These are phyloP conservation scores for Hemerocallis citrina DNA, from an alignment of 106 monocot genomes.

Conservation along the genomic window DNA sequence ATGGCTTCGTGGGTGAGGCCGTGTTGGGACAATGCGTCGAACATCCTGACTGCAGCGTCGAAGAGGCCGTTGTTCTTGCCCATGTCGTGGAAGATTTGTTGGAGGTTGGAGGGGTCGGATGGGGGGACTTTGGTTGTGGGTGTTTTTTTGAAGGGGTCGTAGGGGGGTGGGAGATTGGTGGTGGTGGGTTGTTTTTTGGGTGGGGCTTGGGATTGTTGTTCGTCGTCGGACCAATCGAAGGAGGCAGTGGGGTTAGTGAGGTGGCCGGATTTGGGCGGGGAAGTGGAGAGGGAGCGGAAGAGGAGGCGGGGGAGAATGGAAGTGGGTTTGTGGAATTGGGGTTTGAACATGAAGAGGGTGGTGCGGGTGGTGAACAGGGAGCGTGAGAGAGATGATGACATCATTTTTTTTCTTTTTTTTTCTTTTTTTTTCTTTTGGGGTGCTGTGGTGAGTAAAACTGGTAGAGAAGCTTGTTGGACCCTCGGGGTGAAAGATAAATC, in stretches of 20 bases:
- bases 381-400: neutral
- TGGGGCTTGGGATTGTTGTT: conserved; percentile 6
- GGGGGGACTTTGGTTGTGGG: conserved; percentile 40
- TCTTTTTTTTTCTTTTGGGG: too few relatives aligned
- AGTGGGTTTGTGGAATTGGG: too few relatives aligned
- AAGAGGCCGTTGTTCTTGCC: conserved; percentile 82
- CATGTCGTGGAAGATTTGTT: conserved; percentile 86
- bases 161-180: conserved; percentile 71
- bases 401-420: too few relatives aligned
- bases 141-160: conserved; percentile 94
- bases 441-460: too few relatives aligned
- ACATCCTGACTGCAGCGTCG: conserved; percentile 91
- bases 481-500: too few relatives aligned
- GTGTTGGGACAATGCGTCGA: conserved; percentile 91
- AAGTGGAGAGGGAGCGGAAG: conserved; percentile 15
- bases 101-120: conserved; percentile 76
- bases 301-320: neutral
- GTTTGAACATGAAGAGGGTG: too few relatives aligned
- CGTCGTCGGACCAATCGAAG: conserved; percentile 93
- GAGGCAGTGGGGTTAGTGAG: conserved; percentile 74
- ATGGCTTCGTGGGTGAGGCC: conserved; percentile 96
- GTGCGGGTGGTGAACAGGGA: neutral
- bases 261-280: conserved; percentile 14
- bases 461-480: too few relatives aligned
- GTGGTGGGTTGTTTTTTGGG: too few relatives aligned